A percentile compares a stretch with the other conserved stretches of the same genome.
These are phyloP conservation scores for Aciculoconidium aculeatum DNA, from an alignment of 805 yeast species.

Conservation along the genomic window DNA sequence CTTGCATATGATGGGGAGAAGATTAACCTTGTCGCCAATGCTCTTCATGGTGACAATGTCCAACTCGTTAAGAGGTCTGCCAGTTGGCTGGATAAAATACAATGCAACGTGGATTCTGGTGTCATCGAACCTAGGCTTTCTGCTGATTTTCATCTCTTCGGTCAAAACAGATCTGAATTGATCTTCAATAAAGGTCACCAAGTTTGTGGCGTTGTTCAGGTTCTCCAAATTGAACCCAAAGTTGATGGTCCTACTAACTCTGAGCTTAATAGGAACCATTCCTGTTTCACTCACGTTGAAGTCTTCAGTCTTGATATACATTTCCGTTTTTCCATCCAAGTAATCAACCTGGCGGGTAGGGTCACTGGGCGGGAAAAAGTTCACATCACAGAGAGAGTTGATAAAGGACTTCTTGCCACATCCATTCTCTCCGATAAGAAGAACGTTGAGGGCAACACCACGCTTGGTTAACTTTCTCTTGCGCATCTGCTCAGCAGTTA, in stretches of 20 bases:
- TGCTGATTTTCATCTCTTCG: constrained; percentile 11
- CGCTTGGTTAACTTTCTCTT: constrained; percentile 15
- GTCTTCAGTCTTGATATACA: constrained; percentile 10
- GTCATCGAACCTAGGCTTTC: constrained; percentile 13
- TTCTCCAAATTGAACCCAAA: constrained; percentile 21
- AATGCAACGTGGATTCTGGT: constrained; percentile 20
- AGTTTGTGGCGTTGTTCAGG: constrained; percentile 8
- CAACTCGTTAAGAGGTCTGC: constrained; percentile 42
- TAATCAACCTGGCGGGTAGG: constrained; percentile 2
- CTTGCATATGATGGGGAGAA: constrained; percentile 77
- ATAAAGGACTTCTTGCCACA: constrained; percentile 71
- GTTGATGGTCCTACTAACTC: constrained; percentile 18
- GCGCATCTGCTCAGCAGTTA: constrained; percentile 19
- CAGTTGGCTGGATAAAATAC: constrained; percentile 15
- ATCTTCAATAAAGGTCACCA: constrained; percentile 6
- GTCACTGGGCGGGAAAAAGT: constrained; percentile 6
- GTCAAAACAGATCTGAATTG: constrained; percentile 7
- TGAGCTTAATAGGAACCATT: constrained; percentile 12
- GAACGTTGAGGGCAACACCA: constrained; percentile 20
- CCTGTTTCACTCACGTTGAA: constrained; percentile 8
- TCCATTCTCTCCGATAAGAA: constrained; percentile 36
- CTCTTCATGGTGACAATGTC: constrained; percentile 73
- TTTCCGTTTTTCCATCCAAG: constrained; percentile 5
- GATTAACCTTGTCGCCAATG: constrained; percentile 64
- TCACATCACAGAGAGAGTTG: constrained; percentile 54